These are phyloP conservation scores for Vaccinium corymbosum DNA, from an alignment of 148 eudicot species.

Conservation along the genomic window DNA sequence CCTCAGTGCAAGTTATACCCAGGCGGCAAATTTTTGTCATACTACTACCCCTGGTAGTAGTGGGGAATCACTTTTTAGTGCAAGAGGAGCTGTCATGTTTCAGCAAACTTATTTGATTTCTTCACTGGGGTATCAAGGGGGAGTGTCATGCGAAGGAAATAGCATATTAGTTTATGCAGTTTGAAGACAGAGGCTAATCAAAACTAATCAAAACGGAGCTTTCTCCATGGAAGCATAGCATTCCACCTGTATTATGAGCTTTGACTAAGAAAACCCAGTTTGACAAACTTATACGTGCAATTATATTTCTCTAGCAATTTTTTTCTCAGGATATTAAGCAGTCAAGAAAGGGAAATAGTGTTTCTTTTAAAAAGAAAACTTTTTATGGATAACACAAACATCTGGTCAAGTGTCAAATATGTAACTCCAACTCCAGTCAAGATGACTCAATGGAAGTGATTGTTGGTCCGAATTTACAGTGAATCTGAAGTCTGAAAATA, in stretches of 20 bases:
- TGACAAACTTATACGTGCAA: not conserved
- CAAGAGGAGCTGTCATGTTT: not conserved
- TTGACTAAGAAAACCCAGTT: not conserved
- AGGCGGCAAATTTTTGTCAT: not conserved
- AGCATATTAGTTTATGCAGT: not conserved
- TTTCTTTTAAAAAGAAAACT: not conserved
- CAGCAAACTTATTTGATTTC: conserved; percentile 4
- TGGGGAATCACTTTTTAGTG: not conserved
- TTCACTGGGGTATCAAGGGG: not conserved
- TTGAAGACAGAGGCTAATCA: not conserved
- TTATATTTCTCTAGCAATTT: not conserved
- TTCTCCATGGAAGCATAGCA: not conserved
- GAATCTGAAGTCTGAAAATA: not conserved
- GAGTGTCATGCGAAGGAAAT: not conserved
- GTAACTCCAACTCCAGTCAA: not conserved
- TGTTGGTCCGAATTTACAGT: not conserved
- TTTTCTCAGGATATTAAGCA: not conserved
- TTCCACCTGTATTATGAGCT: not conserved
- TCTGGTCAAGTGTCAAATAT: too few species aligned
- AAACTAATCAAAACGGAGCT: not conserved
- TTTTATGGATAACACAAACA: not conserved
- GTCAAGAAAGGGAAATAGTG: not conserved
- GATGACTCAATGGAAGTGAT: not conserved
- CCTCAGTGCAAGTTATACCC: not conserved
- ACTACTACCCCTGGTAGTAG: not conserved